A percentile compares a stretch with the other conserved stretches of the same genome.
These are phyloP conservation scores for Solanum gandarillasii DNA, from an alignment of 257 asterid species.

Conservation along the genomic window DNA sequence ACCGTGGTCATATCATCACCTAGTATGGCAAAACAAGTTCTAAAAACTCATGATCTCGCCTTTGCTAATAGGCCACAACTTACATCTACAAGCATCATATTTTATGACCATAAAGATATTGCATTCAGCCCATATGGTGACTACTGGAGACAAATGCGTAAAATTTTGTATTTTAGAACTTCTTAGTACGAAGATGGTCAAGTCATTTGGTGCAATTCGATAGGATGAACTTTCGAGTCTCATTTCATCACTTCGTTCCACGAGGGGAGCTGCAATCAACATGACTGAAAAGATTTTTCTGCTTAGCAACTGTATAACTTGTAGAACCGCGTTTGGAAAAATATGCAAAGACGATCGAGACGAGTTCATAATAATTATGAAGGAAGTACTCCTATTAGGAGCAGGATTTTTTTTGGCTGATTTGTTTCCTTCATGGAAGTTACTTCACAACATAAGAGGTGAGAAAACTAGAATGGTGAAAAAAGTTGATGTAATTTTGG, in stretches of 20 bases:
- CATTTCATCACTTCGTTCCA: not conserved
- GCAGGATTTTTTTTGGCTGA: not conserved
- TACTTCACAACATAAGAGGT: not conserved
- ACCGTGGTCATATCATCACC: constrained; percentile 17
- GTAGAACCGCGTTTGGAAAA: not conserved
- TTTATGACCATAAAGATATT: not conserved
- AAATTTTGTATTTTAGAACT: constrained; percentile 12
- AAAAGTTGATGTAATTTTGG: not conserved
- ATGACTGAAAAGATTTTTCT: not conserved
- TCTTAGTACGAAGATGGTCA: constrained; percentile 6
- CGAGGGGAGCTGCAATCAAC: not conserved
- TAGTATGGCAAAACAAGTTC: not conserved
- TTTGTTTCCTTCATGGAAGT: not conserved
- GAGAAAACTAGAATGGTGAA: not conserved
- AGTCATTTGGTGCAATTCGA: not conserved
- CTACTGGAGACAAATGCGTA: constrained; percentile 22
- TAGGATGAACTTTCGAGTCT: not conserved
- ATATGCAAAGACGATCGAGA: not conserved
- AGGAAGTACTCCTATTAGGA: not conserved
- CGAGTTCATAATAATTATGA: not conserved
- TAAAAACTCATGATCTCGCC: not conserved
- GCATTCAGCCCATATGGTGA: not conserved
- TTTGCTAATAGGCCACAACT: not conserved
- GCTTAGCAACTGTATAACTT: not conserved
- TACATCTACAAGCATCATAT: not conserved